Evolutionary conservation across 2,329 filamentous ascomycete species (phyloP).

Genomic region (Sporothrix inflata): DNA sequence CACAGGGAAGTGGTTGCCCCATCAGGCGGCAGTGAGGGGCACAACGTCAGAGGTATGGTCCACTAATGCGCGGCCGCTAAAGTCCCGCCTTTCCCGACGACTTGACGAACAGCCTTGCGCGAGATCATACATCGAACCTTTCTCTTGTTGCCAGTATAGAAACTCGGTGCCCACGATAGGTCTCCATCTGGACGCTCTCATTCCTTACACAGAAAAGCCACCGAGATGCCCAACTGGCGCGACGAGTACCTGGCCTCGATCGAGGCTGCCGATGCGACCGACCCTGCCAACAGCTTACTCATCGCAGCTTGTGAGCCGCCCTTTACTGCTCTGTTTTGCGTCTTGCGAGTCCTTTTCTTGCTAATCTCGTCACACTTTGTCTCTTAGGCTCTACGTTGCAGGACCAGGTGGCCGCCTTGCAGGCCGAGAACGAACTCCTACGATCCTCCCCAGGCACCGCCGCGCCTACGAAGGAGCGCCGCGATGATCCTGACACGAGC

Average conservation of each 20-base stretch:
- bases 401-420: slow-evolving; percentile 66
- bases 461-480: neutral
- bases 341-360: neutral
- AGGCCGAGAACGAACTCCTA: slow-evolving; percentile 55
- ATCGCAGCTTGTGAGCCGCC: slow-evolving; percentile 73
- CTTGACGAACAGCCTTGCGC: too few species aligned
- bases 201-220: neutral
- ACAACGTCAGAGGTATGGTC: neutral
- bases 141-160: neutral
- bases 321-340: neutral
- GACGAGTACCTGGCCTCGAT: slow-evolving; percentile 80
- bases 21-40: slow-evolving; percentile 21
- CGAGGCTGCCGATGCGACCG: slow-evolving; percentile 70
- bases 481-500: slow-evolving; percentile 26
- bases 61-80: slow-evolving; percentile 21
- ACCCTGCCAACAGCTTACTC: slow-evolving; percentile 63
- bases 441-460: slow-evolving; percentile 17
- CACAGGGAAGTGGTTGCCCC: neutral
- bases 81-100: neutral
- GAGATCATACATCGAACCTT: neutral
- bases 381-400: slow-evolving; percentile 65
- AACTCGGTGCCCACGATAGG: neutral
- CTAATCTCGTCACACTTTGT: neutral
- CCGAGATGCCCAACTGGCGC: slow-evolving; percentile 69
- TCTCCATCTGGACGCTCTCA: neutral